Evolutionary conservation across 2,329 filamentous ascomycete species (phyloP).

Genomic region (Exophiala bonariae): DNA sequence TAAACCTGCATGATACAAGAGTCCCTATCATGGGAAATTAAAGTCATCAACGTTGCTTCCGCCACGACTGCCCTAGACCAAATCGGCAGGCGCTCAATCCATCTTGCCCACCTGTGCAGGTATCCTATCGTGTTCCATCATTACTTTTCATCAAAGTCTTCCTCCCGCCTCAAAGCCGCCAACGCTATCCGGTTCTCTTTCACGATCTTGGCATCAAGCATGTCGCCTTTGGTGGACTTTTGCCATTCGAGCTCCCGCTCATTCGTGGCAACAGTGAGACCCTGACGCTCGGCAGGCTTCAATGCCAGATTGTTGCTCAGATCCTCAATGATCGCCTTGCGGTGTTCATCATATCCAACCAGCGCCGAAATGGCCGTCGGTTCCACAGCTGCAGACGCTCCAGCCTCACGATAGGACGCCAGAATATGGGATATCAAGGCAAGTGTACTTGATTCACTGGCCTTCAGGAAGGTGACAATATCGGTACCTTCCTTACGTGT

Average conservation of each 20-base stretch:
- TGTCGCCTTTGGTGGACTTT: constrained; percentile 47
- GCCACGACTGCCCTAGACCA: too few species aligned
- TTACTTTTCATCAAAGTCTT: constrained; percentile 28
- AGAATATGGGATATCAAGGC: constrained; percentile 75
- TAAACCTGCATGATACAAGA: too few species aligned
- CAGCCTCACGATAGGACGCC: constrained; percentile 62
- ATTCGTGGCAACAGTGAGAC: constrained; percentile 71
- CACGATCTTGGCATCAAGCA: constrained; percentile 75
- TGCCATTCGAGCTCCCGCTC: constrained; percentile 68
- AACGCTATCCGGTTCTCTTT: constrained; percentile 62
- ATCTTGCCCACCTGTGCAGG: too few species aligned
- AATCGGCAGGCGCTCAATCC: too few species aligned
- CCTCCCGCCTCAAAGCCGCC: constrained; percentile 41
- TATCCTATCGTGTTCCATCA: not conserved
- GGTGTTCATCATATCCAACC: constrained; percentile 61
- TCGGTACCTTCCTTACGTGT: constrained; percentile 43
- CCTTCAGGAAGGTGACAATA: constrained; percentile 32
- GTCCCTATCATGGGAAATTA: too few species aligned
- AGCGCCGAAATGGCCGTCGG: constrained; percentile 67
- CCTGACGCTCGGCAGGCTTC: constrained; percentile 42
- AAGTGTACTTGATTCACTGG: constrained; percentile 49
- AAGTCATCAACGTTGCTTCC: too few species aligned
- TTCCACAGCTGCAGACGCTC: constrained; percentile 61
- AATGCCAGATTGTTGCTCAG: constrained; percentile 63
- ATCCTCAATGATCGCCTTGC: constrained; percentile 70